Evolutionary conservation across 2,329 filamentous ascomycete species (phyloP), one percentile per base, ranked within the genome.

Genomic region (Trichoderma brevicompactum): DNA sequence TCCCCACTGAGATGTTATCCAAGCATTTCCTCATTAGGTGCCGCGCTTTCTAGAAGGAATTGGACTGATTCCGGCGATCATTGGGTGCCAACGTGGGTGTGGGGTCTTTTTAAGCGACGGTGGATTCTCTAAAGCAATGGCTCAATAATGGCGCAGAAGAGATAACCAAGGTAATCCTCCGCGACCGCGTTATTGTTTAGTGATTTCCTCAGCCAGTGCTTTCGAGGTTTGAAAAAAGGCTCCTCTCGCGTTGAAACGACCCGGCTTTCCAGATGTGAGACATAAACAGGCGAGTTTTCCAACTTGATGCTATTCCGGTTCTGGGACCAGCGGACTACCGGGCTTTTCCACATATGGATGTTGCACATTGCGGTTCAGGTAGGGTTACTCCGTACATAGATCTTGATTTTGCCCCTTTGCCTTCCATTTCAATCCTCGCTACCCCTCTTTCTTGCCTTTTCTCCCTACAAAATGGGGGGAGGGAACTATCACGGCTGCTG

Each of bases 141-240:
- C 40, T 54, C 48, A 43, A 54, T 44, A 54, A 63, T 63, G 40
- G 59, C 49, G 49, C 59, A 38, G 49, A 54, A 44, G 48, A 44
- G 49, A 44, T 36, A 23, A 54, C 44, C 40, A 7, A 9, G 12
- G n/a, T 32, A 15, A 17, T 28, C 23, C 12, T 41, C 23, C 9
- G 28, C 7, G 28, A 10, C 15, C 15, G 36, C 23, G 19, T 23
- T 34, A 34, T 23, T n/a, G 44, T 43, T 43, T 43, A 38, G 23
- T 28, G 23, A 28, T 28, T 28, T 28, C 23, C 23, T 28, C 23
- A 28, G 23, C 23, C 23, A 28, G 23, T 28, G 23, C 23, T 28
- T 28, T 28, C 23, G 23, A 5, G 5, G 5, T 28, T 28, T 28
- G 23, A 28, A 28, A 5, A 28, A 28, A 28, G 23, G 23, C 23